phyloP scores from a whole-genome alignment of 2,329 filamentous ascomycete genomes.

The Fusarium devonianum region DNA sequence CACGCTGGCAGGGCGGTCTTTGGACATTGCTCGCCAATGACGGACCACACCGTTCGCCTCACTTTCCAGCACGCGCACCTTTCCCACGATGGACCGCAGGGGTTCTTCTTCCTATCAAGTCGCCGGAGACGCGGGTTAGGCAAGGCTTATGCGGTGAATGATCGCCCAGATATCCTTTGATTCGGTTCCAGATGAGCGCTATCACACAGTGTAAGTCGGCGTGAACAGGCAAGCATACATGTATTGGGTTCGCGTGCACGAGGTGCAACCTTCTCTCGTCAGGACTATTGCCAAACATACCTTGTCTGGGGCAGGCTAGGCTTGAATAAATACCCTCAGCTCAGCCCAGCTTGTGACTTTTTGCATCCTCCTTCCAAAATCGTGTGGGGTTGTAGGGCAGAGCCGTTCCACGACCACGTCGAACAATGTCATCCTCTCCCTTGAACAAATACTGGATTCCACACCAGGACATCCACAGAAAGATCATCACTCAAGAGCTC shows the following conservation, averaged over 20 bases:
- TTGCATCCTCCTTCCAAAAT: constrained; percentile 20
- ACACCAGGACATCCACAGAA: constrained; percentile 65
- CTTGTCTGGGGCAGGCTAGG: constrained; percentile 24
- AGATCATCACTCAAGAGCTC: constrained; percentile 65
- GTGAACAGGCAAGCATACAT: constrained; percentile 28
- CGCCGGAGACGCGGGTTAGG: constrained; percentile 34
- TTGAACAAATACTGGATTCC: constrained; percentile 70
- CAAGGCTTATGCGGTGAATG: constrained; percentile 35
- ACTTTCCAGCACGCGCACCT: constrained; percentile 36
- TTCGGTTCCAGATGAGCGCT: constrained; percentile 36
- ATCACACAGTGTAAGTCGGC: constrained; percentile 39
- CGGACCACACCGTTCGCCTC: constrained; percentile 41
- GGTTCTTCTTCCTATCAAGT: constrained; percentile 36
- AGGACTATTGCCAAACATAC: constrained; percentile 34
- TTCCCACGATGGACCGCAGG: constrained; percentile 36
- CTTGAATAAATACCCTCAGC: constrained; percentile 41
- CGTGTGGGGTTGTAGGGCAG: constrained; percentile 20
- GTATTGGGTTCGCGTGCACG: constrained; percentile 38
- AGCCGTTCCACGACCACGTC: constrained; percentile 24
- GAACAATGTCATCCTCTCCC: constrained; percentile 38
- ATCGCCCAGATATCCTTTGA: constrained; percentile 31
- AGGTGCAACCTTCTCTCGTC: constrained; percentile 33
- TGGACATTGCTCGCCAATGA: constrained; percentile 37
- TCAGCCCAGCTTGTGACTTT: constrained; percentile 19
- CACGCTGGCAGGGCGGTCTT: constrained; percentile 42